These are phyloP conservation scores for Hymenotorrendiella dingleyae DNA, from an alignment of 2,329 filamentous ascomycete genomes.

Conservation along the genomic window DNA sequence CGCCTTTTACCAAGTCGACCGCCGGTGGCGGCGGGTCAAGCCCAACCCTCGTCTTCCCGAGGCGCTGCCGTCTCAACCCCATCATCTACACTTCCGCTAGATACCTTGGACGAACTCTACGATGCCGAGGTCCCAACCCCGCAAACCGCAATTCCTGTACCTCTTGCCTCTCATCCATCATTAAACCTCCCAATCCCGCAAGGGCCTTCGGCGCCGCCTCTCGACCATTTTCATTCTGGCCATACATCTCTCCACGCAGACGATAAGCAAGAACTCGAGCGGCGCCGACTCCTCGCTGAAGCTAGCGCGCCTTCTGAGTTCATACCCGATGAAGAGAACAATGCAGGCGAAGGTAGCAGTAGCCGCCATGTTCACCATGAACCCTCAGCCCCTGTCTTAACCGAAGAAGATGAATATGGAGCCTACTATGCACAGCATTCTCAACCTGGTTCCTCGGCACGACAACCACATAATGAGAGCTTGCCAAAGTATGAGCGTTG, in stretches of 20 bases:
- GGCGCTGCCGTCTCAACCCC: slow-evolving; percentile 35
- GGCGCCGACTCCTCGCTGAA: slow-evolving; percentile 45
- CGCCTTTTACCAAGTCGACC: slow-evolving; percentile 77
- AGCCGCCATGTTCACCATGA: slow-evolving; percentile 21
- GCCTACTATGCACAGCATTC: slow-evolving; percentile 16
- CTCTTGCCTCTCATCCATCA: slow-evolving; percentile 7
- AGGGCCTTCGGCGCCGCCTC: slow-evolving; percentile 19
- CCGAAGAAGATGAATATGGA: slow-evolving; percentile 47
- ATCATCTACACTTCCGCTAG: slow-evolving; percentile 30
- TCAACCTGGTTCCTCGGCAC: slow-evolving; percentile 4
- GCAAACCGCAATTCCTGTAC: slow-evolving; percentile 15
- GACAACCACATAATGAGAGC: slow-evolving; percentile 16
- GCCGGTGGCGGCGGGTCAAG: slow-evolving; percentile 38
- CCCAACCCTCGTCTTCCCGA: slow-evolving; percentile 38
- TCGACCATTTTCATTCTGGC: slow-evolving; percentile 20
- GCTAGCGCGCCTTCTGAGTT: slow-evolving; percentile 48
- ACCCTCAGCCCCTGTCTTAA: slow-evolving; percentile 54
- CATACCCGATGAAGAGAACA: slow-evolving; percentile 40
- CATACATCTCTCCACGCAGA: slow-evolving; percentile 39
- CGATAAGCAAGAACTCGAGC: slow-evolving; percentile 66
- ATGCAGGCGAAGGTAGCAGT: slow-evolving; percentile 28
- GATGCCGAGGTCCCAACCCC: slow-evolving; percentile 38
- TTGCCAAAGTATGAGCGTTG: slow-evolving; percentile 30
- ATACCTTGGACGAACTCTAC: slow-evolving; percentile 46
- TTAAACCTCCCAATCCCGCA: neutral